Conservation (phyloP, 2,329 filamentous ascomycete genomes). For the Ceratocystis papillata region DNA sequence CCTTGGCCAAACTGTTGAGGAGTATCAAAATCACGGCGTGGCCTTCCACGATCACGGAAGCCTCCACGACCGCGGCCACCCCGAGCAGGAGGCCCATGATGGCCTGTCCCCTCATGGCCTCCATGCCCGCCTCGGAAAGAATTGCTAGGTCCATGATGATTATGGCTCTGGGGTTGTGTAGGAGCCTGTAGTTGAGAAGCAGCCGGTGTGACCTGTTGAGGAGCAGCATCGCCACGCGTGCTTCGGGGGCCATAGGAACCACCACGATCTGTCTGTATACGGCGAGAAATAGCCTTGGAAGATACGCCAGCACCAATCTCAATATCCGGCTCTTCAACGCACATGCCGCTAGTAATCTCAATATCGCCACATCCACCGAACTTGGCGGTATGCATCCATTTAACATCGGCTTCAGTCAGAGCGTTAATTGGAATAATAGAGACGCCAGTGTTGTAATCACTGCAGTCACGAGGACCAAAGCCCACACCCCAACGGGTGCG, state of each 20-base stretch:
- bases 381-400: conserved; percentile 92
- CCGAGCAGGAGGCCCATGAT: conserved; percentile 17
- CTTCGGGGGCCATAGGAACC: conserved; percentile 55
- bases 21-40: conserved; percentile 23
- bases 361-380: conserved; percentile 84
- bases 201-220: not conserved
- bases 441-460: conserved; percentile 83
- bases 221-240: conserved; percentile 35
- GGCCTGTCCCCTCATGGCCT: conserved; percentile 18
- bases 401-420: conserved; percentile 89
- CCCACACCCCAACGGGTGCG: conserved; percentile 95
- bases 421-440: conserved; percentile 88
- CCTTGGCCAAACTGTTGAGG: conserved; percentile 24
- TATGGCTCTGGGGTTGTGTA: conserved; percentile 14
- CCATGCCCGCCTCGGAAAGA: conserved; percentile 27
- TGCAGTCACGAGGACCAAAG: conserved; percentile 93
- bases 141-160: conserved; percentile 10
- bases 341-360: conserved; percentile 68
- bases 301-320: conserved; percentile 96
- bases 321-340: conserved; percentile 95
- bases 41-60: conserved; percentile 22
- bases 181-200: conserved; percentile 8
- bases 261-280: conserved; percentile 58
- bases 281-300: conserved; percentile 69
- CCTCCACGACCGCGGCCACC: conserved; percentile 22